Evolutionary conservation across 2,329 filamentous ascomycete species (phyloP), one percentile per base, ranked within the genome.

Genomic region (Neopestalotiopsis rosae): DNA sequence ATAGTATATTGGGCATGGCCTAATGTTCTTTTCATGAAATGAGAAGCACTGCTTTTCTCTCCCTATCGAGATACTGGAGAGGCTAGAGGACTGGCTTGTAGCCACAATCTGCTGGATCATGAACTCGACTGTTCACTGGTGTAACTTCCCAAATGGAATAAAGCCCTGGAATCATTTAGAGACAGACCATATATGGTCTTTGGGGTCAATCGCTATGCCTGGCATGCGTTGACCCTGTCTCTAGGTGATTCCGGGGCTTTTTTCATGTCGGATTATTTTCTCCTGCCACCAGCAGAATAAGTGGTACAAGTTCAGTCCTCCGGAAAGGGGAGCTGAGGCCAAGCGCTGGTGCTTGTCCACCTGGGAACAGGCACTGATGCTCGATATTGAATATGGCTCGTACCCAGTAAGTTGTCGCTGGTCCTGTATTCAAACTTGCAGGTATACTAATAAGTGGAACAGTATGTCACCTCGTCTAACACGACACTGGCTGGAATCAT

Each of bases 371-470:
- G 87, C 92, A 69, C 83, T 92, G 1, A 84, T 92, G 14, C 80
- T 90, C 64, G 88, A 90, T 71, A 83, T 89, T 61, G 88, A 88
- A 73, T 86, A 85, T 71, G 86, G 86, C 69, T 89, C 88, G 59
- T 91, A 90, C 73, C 89, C 89, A 42, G 42, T 57, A 57, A 38
- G 52, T 65, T 34, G 34, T 52, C 38, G n/a, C 49, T 24, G 72
- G 56, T 62, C 49, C 67, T 12, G 38, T n/a, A 10, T 40, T 52
- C 9, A 12, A 65, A n/a, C 7, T 52, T 10, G 70, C 40, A 45
- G 42, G 13, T 24, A n/a, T 86, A 24, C 14, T 63, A 45, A 63
- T 32, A 63, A 4, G 40, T 63, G 13, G 24, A 12, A 42, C 32
- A 63, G 61, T 82, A 72, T 32, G 86, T 88, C 52, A 89, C 87